These are phyloP conservation scores for Verticillium nubilum DNA, from an alignment of 2,329 filamentous ascomycete species.

Conservation along the genomic window DNA sequence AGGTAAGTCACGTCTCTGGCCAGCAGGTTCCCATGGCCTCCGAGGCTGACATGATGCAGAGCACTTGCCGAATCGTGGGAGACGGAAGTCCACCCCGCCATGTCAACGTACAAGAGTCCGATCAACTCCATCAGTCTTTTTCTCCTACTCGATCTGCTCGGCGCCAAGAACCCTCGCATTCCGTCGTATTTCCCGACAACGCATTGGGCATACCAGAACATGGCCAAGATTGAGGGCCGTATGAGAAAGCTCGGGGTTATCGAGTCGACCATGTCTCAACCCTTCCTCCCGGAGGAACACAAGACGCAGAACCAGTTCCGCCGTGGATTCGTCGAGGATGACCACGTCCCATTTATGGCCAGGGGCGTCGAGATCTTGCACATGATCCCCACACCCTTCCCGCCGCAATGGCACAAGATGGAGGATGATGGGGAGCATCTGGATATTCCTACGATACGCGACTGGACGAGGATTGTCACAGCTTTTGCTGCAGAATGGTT, in stretches of 20 bases:
- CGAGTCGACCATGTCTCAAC: constrained; percentile 47
- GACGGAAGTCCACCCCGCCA: constrained; percentile 56
- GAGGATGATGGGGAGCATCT: constrained; percentile 80
- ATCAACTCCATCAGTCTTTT: constrained; percentile 82
- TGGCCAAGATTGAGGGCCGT: constrained; percentile 69
- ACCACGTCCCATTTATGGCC: constrained; percentile 85
- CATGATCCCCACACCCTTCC: constrained; percentile 81
- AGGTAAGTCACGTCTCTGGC: constrained; percentile 41
- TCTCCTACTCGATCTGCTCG: constrained; percentile 85
- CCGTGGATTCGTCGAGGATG: constrained; percentile 63
- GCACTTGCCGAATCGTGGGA: constrained; percentile 84
- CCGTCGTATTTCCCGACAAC: constrained; percentile 87
- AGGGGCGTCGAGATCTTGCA: constrained; percentile 86
- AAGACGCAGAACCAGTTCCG: constrained; percentile 42
- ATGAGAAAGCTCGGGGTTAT: constrained; percentile 63
- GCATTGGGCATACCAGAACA: constrained; percentile 83
- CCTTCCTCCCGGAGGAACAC: constrained; percentile 61
- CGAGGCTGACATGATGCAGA: constrained; percentile 20
- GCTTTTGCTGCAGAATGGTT: constrained; percentile 83
- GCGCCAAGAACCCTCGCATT: constrained; percentile 60
- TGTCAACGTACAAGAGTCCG: constrained; percentile 69
- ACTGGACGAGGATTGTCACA: constrained; percentile 81
- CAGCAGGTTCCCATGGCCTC: neutral
- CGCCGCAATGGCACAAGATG: constrained; percentile 78
- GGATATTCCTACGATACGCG: constrained; percentile 71